Conservation (phyloP, 345 rosid genomes). For the Pistacia vera region DNA sequence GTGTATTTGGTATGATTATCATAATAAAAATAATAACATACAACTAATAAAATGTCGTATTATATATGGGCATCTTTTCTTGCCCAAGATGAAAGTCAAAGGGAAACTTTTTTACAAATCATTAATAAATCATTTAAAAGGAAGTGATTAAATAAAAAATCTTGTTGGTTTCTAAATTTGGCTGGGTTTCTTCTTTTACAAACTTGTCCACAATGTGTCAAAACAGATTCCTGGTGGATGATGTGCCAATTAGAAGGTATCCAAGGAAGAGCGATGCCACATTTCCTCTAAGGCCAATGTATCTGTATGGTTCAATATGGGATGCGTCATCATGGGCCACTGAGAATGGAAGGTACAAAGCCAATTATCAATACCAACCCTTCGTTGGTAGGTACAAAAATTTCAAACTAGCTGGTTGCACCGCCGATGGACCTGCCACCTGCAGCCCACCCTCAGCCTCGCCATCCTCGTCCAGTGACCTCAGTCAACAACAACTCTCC, state of each 20-base stretch:
- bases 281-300: conserved; percentile 81
- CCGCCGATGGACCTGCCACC: conserved; percentile 30
- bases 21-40: no score
- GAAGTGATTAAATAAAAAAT: no score
- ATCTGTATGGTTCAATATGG: conserved; percentile 86
- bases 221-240: conserved; percentile 82
- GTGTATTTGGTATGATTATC: no score
- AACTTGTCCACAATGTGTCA: conserved; percentile 3
- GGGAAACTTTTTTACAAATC: not conserved
- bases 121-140: not conserved
- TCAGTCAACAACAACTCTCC: conserved; percentile 60
- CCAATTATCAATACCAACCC: conserved; percentile 77
- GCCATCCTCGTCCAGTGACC: conserved; percentile 39
- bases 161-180: not conserved
- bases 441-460: conserved; percentile 56
- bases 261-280: conserved; percentile 62
- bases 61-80: no score
- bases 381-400: conserved; percentile 64
- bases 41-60: no score
- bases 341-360: conserved; percentile 80
- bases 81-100: not conserved
- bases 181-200: not conserved
- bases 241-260: conserved; percentile 81
- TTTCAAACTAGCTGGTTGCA: conserved; percentile 69
- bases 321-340: conserved; percentile 98